phyloP scores from a whole-genome alignment of 176 grass and related monocot species.

The Canna indica region DNA sequence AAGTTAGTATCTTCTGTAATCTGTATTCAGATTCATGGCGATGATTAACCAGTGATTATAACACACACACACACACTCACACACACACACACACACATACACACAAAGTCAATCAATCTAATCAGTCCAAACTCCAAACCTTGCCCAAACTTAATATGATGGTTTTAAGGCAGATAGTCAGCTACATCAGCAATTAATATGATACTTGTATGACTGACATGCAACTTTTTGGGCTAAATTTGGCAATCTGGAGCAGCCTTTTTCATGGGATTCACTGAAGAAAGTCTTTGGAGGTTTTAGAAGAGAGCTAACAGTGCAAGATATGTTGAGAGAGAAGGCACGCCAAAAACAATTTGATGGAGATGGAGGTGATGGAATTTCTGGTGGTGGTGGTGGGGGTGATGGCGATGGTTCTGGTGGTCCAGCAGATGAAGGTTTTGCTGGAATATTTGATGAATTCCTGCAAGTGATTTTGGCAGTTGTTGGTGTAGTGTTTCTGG shows the following conservation, averaged over 20 bases:
- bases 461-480: constrained; percentile 73
- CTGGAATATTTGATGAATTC: constrained; percentile 56
- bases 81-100: neutral
- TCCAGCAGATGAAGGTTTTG: constrained; percentile 50
- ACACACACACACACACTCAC: neutral
- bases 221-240: neutral
- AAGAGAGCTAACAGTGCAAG: constrained; percentile 37
- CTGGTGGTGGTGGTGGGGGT: constrained; percentile 39
- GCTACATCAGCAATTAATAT: neutral
- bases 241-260: constrained; percentile 28
- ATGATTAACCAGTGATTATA: too few relatives aligned
- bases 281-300: constrained; percentile 56
- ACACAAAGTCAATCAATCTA: neutral
- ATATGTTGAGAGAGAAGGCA: constrained; percentile 33
- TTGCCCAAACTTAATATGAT: too few relatives aligned
- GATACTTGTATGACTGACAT: neutral
- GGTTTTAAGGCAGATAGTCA: neutral
- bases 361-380: constrained; percentile 45
- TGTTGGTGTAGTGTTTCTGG: constrained; percentile 53
- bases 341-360: constrained; percentile 28
- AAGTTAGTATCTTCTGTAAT: too few relatives aligned
- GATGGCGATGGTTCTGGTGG: constrained; percentile 35
- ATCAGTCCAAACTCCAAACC: neutral
- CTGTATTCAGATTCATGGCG: too few relatives aligned
- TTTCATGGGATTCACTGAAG: constrained; percentile 69